phyloP scores from a whole-genome alignment of 352 stramenopile genomes.

The Phytopythium oedochilum region DNA sequence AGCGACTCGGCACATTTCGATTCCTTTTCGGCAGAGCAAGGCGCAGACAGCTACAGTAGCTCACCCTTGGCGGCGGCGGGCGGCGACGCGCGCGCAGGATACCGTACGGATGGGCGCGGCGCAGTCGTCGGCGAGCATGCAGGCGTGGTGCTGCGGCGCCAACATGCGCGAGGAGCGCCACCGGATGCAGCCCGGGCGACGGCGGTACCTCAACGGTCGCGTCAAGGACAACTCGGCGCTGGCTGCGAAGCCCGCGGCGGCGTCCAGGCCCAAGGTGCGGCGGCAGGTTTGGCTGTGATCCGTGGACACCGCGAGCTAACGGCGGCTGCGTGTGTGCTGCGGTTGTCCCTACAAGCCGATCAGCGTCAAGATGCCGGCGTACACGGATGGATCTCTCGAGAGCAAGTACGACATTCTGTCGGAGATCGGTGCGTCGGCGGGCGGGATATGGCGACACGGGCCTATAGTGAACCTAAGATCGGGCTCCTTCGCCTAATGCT shows the following conservation, averaged over 20 bases:
- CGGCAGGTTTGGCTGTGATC: background rate
- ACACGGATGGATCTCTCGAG: slow-evolving; percentile 68
- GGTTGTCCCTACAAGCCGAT: slow-evolving; percentile 36
- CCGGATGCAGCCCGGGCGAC: slow-evolving; percentile 34
- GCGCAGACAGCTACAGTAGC: too few species aligned
- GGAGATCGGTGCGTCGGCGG: slow-evolving; percentile 59
- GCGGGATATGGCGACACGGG: background rate
- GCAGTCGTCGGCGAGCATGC: slow-evolving; percentile 23
- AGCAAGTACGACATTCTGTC: slow-evolving; percentile 80
- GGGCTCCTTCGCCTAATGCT: too few species aligned
- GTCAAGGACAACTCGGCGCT: slow-evolving; percentile 26
- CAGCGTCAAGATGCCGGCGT: slow-evolving; percentile 61
- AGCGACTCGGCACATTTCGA: too few species aligned
- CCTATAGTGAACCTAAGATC: too few species aligned
- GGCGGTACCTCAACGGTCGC: slow-evolving; percentile 34
- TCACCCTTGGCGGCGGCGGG: too few species aligned
- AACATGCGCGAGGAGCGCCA: slow-evolving; percentile 24
- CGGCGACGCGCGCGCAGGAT: background rate
- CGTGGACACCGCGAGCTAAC: background rate
- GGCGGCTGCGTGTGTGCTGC: background rate
- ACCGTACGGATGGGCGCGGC: slow-evolving; percentile 24
- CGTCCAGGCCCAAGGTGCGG: slow-evolving; percentile 31
- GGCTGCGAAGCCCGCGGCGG: slow-evolving; percentile 14
- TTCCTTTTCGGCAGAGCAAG: too few species aligned
- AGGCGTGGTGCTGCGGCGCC: slow-evolving; percentile 51